These are phyloP conservation scores for Evansstolkia leycettana DNA, from an alignment of 495 filamentous ascomycete species.

Conservation along the genomic window DNA sequence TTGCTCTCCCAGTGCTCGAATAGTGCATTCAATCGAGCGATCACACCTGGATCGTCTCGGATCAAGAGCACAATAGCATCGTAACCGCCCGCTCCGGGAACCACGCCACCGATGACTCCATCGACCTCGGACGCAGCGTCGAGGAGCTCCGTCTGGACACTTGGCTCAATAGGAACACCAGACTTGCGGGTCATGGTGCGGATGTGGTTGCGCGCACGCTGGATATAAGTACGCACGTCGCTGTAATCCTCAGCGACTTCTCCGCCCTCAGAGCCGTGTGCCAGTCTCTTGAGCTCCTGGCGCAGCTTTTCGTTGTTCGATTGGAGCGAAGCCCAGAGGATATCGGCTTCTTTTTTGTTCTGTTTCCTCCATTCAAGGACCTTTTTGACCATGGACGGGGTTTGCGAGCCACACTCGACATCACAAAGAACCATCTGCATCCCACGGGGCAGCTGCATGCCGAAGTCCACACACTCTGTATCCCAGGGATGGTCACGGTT, in stretches of 20 bases:
- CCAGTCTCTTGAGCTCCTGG: slow-evolving; percentile 38
- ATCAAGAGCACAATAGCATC: slow-evolving; percentile 81
- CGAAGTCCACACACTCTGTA: slow-evolving; percentile 51
- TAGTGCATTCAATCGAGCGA: slow-evolving; percentile 47
- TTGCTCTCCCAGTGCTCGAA: slow-evolving; percentile 51
- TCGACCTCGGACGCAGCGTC: slow-evolving; percentile 58
- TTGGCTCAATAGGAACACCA: slow-evolving; percentile 83
- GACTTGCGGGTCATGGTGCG: slow-evolving; percentile 61
- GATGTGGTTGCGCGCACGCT: slow-evolving; percentile 46
- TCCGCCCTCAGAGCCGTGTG: slow-evolving; percentile 17
- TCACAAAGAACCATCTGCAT: slow-evolving; percentile 82
- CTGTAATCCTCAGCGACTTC: slow-evolving; percentile 17
- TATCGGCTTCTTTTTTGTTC: slow-evolving; percentile 51
- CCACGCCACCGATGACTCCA: slow-evolving; percentile 83
- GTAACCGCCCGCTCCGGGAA: slow-evolving; percentile 88
- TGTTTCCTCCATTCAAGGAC: slow-evolving; percentile 71
- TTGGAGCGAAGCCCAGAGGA: slow-evolving; percentile 64
- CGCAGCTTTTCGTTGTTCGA: slow-evolving; percentile 60
- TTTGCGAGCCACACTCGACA: slow-evolving; percentile 88
- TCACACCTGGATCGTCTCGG: slow-evolving; percentile 56
- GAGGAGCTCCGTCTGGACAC: slow-evolving; percentile 69
- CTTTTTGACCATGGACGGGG: slow-evolving; percentile 87
- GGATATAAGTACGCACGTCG: slow-evolving; percentile 29
- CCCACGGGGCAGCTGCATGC: slow-evolving; percentile 50
- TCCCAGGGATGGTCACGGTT: slow-evolving; percentile 55